Base-by-base conservation (phyloP, 768 basidiomycete species). In the Lactifluus subvellereus region DNA sequence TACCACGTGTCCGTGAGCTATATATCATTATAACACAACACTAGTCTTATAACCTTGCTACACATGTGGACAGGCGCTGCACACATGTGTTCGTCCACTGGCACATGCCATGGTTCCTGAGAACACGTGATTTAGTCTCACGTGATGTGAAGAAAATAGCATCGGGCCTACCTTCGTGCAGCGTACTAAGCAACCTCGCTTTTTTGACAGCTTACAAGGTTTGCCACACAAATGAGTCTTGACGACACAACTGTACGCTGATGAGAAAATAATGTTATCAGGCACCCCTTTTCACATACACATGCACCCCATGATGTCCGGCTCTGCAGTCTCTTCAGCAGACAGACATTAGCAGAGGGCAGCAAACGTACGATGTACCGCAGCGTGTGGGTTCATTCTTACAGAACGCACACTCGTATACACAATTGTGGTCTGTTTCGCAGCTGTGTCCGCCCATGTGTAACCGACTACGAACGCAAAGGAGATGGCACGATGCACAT, bases 201-300 rank as follows among this genome's bases (percentile, higher is more conserved):
- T 81, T 37, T 77, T 79, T 4, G 69, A 68, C 13, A 84, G 72
- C 38, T 69, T 69, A 68, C 86, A 87, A 9, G 71, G 68, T 53
- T 79, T 73, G 9, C 84, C 86, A 52, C 85, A 87, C 2, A 85
- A 65, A 71, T 87, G 80, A 32, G 72, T 68, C 32, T 77, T 78
- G 1, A 79, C 75, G 35, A 77, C 72, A 63, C 85, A 87, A 57
- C 86, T 87, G 30, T 38, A 35, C 2, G 8, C n/a, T 7, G 51
- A 43, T 59, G 16, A 64, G 52, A 4, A 54, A 16, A 22, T 4
- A 7, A 7, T 2, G 37, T 14, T 20, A 16, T 30, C n/a, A 9
- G 3, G 2, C 2, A 13, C 11, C 8, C 5, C 11, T 10, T 9
- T 8, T 35, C 22, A 59, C 79, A 54, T 69, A 84, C 85, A 84